A percentile compares a stretch with the other conserved stretches of the same genome.
These are phyloP conservation scores for Marsdenia floribunda DNA, from an alignment of 257 asterid species.

Conservation along the genomic window DNA sequence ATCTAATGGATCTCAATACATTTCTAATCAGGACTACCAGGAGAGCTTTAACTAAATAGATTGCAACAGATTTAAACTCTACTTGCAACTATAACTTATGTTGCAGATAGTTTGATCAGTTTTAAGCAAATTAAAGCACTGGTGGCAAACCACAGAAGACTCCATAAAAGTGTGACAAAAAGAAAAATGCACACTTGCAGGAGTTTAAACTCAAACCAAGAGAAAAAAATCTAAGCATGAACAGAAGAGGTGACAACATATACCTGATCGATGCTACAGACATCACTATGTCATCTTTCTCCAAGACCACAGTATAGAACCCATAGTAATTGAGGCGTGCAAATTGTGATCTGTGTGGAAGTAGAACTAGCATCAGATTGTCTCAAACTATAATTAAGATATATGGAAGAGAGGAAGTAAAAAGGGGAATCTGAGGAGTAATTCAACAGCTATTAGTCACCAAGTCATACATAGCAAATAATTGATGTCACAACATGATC, in stretches of 20 bases:
- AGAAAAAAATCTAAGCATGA: neutral
- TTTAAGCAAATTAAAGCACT: neutral
- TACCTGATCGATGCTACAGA: conserved; percentile 96
- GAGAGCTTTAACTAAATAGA: neutral
- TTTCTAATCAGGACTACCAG: neutral
- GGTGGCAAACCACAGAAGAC: neutral
- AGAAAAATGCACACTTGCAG: neutral
- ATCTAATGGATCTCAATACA: neutral
- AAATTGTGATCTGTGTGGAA: conserved; percentile 69
- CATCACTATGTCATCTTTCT: conserved; percentile 71
- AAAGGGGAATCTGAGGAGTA: neutral
- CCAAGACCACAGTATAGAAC: conserved; percentile 76
- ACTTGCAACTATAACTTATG: neutral
- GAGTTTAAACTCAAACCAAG: neutral
- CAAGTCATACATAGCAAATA: neutral
- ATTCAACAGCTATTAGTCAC: neutral
- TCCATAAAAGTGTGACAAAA: neutral
- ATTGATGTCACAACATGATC: neutral
- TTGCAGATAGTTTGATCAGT: neutral
- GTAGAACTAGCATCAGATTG: conserved; percentile 12
- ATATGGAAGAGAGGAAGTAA: neutral
- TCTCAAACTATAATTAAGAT: neutral
- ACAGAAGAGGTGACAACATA: neutral
- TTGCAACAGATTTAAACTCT: neutral
- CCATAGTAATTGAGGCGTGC: conserved; percentile 84